Base-by-base conservation (phyloP, 2,329 filamentous ascomycete genomes). In the Aureobasidium sp. region DNA sequence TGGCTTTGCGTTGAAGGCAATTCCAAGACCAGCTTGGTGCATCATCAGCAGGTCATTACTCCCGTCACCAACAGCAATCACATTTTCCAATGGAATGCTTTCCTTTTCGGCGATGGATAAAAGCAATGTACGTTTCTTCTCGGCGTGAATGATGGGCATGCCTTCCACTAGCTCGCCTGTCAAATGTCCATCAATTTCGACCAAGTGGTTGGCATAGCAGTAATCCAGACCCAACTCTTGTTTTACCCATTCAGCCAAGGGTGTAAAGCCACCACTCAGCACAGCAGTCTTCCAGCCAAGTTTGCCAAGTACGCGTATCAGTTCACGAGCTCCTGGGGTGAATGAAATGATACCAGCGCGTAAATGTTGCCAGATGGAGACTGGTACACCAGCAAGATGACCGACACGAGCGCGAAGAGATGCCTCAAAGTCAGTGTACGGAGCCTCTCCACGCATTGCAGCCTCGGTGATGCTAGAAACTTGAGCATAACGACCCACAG, bases 401-500 rank as follows among this genome's bases (percentile, higher is more conserved):
- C 82, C 82, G 31, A 95, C 91, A 22, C 94, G 84, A 72, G 89
- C 90, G 62, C 86, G 85, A 70, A 99, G 85, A 0, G 89, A 92
- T 0, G 84, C 83, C 58, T 92, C 86, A 68, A 99, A 99, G 73
- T 97, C 92, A 39, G 97, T 81, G 59, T 73, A 74, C 1, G 71
- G 71, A 24, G 69, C 70, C 77, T 97, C 92, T 64, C 94, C 94
- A 67, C 93, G 87, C 94, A 99, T 99, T 39, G 94, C 93, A 37
- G 91, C 88, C 63, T 88, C 87, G 0, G 94, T 99, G 68, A 99
- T 97, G 69, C 87, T 82, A 11, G 91, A 89, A 42, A 99, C 93
- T 68, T 89, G 80, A 59, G 85, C 85, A 64, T 74, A 73, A 35
- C 68, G 63, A 58, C 91, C 90, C 2, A 96, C 85, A 40, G 88